A percentile compares a stretch with the other conserved stretches of the same genome.
Conservation (phyloP, 2,329 filamentous ascomycete genomes). For the Sporothrix luriei region DNA sequence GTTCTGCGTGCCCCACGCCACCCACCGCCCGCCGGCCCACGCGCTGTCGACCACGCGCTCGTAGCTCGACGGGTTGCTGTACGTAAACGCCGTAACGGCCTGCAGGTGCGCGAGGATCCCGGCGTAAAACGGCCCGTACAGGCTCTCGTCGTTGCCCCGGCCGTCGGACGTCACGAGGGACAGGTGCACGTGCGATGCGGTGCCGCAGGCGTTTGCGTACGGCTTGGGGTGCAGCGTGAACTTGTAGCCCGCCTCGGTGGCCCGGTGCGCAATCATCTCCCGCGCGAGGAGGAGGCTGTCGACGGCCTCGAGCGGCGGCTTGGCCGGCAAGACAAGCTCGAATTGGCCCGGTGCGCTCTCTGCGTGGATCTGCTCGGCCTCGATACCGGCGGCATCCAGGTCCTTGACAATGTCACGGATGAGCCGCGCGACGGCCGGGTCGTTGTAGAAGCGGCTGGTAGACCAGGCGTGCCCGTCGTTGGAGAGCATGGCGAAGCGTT, state of each 20-base stretch:
- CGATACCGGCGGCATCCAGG: slow-evolving; percentile 64
- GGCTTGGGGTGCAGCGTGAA: slow-evolving; percentile 77
- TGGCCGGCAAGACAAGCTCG: slow-evolving; percentile 70
- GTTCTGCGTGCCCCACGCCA: slow-evolving; percentile 81
- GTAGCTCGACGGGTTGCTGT: slow-evolving; percentile 69
- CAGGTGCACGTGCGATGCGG: slow-evolving; percentile 69
- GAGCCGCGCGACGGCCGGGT: slow-evolving; percentile 58
- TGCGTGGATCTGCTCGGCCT: slow-evolving; percentile 72
- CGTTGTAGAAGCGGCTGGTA: slow-evolving; percentile 63
- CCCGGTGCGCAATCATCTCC: slow-evolving; percentile 67
- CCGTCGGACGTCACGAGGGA: slow-evolving; percentile 59
- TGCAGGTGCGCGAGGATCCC: slow-evolving; percentile 68
- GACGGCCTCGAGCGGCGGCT: slow-evolving; percentile 65
- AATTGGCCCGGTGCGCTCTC: slow-evolving; percentile 76
- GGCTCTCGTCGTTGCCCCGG: slow-evolving; percentile 20
- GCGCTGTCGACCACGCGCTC: slow-evolving; percentile 66
- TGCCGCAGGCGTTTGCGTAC: slow-evolving; percentile 59
- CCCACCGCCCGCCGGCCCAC: slow-evolving; percentile 79
- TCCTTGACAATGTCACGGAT: slow-evolving; percentile 66
- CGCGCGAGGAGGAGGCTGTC: slow-evolving; percentile 72
- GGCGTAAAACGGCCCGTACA: slow-evolving; percentile 69
- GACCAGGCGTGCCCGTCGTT: slow-evolving; percentile 72
- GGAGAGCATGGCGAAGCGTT: slow-evolving; percentile 49
- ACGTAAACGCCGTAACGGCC: slow-evolving; percentile 68
- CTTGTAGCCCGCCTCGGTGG: slow-evolving; percentile 62